Evolutionary conservation across 1,284 basidiomycete genomes (phyloP), one percentile per base, ranked within the genome.

Genomic region (Leccinum ponderosum): DNA sequence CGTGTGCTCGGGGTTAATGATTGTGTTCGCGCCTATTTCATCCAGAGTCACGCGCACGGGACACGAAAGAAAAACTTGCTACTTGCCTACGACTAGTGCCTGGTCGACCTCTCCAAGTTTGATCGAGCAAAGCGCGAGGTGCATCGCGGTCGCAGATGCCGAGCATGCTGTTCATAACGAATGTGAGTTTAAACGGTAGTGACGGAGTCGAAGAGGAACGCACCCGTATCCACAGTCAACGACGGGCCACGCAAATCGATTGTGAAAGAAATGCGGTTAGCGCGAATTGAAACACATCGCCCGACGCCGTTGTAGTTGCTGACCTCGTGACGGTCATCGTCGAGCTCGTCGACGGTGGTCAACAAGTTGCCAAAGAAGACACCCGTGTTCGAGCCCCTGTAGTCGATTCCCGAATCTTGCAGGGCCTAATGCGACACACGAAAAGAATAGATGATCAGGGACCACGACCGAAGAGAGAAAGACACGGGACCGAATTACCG

Each of bases 241-340:
- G 82, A 82, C n/a, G 82, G 83, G 6, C 78, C 78, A 1, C 68
- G 69, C 25, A 84, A 68, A 64, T 84, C 81, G 37, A 84, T 73
- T 53, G 79, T 76, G 60, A 82, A 81, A 11, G 47, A 48, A 14
- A 48, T 48, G 47, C 47, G 47, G 20, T 48, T 48, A 12, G 47
- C 47, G 15, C 47, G 47, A 22, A 48, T 48, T 5, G 20, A 48
- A n/a, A 73, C 62, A 57, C 67, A 69, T 6, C 71, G 68, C 29
- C 71, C 69, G 25, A 71, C 60, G 47, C 69, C 69, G 25, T 66
- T 70, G 57, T 66, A 68, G 47, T 65, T 73, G 55, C 64, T 62
- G 5, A 73, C 61, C 56, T 72, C 72, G 44, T 62, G 47, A n/a
- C 70, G 69, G 12, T 72, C 70, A 25, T 72, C 72, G 31, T 69